Evolutionary conservation across 768 basidiomycete species (phyloP).

Genomic region (Tricholoma sp.): DNA sequence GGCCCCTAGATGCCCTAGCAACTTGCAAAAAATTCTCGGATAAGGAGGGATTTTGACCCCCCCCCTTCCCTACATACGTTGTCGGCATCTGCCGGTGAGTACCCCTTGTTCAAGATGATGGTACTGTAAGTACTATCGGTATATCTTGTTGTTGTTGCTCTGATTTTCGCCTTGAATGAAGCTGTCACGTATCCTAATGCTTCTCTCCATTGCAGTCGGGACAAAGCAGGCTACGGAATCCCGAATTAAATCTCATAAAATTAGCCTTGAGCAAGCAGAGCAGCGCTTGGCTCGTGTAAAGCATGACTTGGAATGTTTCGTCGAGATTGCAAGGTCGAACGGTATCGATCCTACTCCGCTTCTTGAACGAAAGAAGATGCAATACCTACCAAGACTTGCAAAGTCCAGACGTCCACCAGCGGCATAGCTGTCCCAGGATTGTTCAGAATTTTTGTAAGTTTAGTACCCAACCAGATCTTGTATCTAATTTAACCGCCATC

Average conservation of each 20-base stretch:
- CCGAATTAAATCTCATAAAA: neutral
- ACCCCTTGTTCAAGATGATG: too few species aligned
- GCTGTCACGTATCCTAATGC: neutral
- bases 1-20: too few species aligned
- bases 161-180: neutral
- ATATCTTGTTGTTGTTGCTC: neutral
- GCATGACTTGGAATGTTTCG: neutral
- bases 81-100: too few species aligned
- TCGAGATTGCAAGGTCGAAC: neutral
- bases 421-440: too few species aligned
- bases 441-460: too few species aligned
- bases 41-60: too few species aligned
- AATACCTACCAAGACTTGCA: neutral
- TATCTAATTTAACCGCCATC: too few species aligned
- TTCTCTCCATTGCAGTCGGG: neutral
- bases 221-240: neutral
- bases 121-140: too few species aligned
- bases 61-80: too few species aligned
- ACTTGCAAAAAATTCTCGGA: too few species aligned
- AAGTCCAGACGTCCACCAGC: neutral
- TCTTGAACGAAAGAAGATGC: neutral
- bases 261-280: neutral
- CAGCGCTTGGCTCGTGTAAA: neutral
- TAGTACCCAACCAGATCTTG: too few species aligned
- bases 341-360: neutral